Base-by-base conservation (phyloP, 23 red algal genomes). In the Gracilaria gracilis region DNA sequence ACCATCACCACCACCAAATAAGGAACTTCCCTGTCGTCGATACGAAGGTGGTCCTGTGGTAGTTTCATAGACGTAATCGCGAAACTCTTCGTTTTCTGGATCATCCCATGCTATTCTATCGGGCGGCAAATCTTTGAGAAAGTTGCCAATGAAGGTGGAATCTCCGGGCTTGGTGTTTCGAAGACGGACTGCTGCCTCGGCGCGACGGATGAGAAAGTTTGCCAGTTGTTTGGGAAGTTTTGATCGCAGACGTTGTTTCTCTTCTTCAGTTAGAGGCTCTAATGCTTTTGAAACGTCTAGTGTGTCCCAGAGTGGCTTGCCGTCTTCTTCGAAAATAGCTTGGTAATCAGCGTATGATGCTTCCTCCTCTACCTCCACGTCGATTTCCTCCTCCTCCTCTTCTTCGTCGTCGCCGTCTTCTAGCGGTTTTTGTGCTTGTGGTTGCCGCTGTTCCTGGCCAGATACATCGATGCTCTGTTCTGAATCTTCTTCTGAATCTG, bases 11-110 rank as follows among this genome's bases (percentile, higher is more conserved):
- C 84, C 84, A 12, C 62, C 67, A 51, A 88, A 78, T 17, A 88
- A 57, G 1, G 84, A 88, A 42, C 61, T 77, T 17, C 54, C 71
- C 7, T 36, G 75, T 17, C 75, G 75, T 32, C 76, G 57, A 67
- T 61, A 91, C 23, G 62, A 74, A 61, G 87, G 73, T 38, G 87
- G 76, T 3, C 87, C 61, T 16, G 61, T 74, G 47, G 61, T 79
- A 4, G 87, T 91, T 44, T 81, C 87, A 53, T 81, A 81, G 2
- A 91, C 76, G n/a, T 91, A 91, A 49, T 91, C 87, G 34, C 75
- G 72, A 46, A 59, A 91, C 58, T 91, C 87, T 33, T 35, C 87
- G 39, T 91, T 53, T 35, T 4, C 87, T 17, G 57, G 62, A 28
- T 81, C 75, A 32, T 80, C 72, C 75, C 40, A 67, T 48, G 34